These are phyloP conservation scores for Sporothrix curviconia DNA, from an alignment of 2,329 filamentous ascomycete genomes.

Conservation along the genomic window DNA sequence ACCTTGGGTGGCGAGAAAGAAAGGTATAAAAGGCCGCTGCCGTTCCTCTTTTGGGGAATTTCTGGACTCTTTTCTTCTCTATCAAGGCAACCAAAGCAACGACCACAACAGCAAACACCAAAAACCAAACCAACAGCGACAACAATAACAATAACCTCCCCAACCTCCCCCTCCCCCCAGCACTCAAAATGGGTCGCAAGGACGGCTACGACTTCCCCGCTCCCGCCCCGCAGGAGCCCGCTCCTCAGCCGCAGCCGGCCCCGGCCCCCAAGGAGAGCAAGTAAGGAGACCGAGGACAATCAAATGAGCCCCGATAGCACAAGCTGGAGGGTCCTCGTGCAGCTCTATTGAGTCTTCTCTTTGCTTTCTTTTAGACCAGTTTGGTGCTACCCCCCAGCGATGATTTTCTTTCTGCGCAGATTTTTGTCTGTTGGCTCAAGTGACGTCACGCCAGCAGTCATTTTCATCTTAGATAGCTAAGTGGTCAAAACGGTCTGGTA, in stretches of 20 bases:
- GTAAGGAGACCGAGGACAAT: too few relatives aligned
- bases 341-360: too few relatives aligned
- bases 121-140: background rate
- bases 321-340: too few relatives aligned
- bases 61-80: background rate
- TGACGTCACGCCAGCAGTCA: too few relatives aligned
- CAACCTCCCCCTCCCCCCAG: background rate
- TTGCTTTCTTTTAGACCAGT: too few relatives aligned
- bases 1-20: background rate
- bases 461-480: too few relatives aligned
- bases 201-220: constrained; percentile 9
- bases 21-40: background rate
- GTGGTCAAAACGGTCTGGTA: too few relatives aligned
- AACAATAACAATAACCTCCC: background rate
- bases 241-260: background rate
- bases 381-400: too few relatives aligned
- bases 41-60: background rate
- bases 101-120: background rate
- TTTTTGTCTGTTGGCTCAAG: too few relatives aligned
- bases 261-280: constrained; percentile 5
- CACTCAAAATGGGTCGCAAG: constrained; percentile 5
- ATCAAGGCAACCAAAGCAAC: background rate
- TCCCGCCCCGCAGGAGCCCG: background rate
- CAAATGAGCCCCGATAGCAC: too few relatives aligned
- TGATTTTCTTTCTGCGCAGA: too few relatives aligned